Percentiles rank a stretch among this genome's conserved stretches.
phyloP scores from a whole-genome alignment of 495 filamentous ascomycete genomes.

The Podospora conica region DNA sequence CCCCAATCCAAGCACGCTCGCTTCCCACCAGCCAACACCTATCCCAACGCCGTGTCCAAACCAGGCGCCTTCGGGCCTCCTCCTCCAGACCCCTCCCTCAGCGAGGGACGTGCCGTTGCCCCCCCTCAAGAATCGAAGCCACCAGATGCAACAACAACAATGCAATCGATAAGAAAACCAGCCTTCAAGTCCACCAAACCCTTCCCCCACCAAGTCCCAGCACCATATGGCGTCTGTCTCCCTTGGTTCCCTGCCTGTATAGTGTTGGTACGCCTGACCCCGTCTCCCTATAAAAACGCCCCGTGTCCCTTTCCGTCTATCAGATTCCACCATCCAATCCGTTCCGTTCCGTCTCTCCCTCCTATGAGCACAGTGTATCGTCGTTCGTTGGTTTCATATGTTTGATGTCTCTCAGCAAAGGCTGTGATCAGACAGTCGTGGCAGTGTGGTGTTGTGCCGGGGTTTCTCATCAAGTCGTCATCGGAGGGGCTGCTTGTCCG shows the following conservation, averaged over 20 bases:
- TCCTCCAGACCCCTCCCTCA: not conserved
- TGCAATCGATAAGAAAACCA: not conserved
- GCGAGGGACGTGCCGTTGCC: not conserved
- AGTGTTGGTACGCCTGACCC: slow-evolving; percentile 11
- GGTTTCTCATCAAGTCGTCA: slow-evolving; percentile 10
- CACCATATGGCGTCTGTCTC: not conserved
- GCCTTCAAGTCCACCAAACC: not conserved
- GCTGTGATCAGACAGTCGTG: not conserved
- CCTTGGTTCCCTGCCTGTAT: slow-evolving; percentile 6
- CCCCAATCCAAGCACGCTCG: not conserved
- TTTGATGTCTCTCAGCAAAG: not conserved
- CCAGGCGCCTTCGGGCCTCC: too few species aligned
- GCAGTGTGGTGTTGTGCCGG: not conserved
- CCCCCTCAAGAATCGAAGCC: not conserved
- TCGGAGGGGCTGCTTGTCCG: not conserved
- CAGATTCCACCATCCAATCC: slow-evolving; percentile 16
- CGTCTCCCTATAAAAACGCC: slow-evolving; percentile 21
- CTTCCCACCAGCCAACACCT: not conserved
- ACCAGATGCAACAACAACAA: not conserved
- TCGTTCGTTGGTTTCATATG: slow-evolving; percentile 9
- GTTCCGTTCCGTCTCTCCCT: slow-evolving; percentile 5
- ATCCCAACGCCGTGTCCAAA: not conserved
- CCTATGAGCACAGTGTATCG: slow-evolving; percentile 23
- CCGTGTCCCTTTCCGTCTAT: slow-evolving; percentile 12
- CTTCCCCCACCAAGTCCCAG: not conserved